Percentiles rank a stretch among this genome's conserved stretches.
phyloP scores from a whole-genome alignment of 257 asterid genomes.

The Capsicum baccatum region DNA sequence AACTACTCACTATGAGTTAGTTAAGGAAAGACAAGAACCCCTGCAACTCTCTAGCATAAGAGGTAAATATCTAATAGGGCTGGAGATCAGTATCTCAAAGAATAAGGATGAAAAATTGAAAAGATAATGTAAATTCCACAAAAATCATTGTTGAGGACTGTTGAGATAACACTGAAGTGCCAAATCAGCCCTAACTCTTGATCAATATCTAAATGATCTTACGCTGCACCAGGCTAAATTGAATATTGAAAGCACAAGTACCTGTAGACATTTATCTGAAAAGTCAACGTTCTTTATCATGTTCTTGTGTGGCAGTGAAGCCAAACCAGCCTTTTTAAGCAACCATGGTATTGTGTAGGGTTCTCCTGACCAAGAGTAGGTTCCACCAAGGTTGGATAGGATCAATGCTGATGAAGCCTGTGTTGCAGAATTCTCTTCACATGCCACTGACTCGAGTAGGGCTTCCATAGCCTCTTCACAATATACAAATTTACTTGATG shows the following conservation, averaged over 20 bases:
- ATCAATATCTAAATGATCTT: background rate
- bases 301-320: conserved; percentile 62
- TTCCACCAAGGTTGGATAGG: conserved; percentile 83
- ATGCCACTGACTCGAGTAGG: conserved; percentile 56
- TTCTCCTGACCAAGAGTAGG: conserved; percentile 87
- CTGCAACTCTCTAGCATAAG: background rate
- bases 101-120: background rate
- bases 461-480: conserved; percentile 68
- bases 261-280: conserved; percentile 71
- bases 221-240: background rate
- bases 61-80: background rate
- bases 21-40: background rate
- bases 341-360: conserved; percentile 83
- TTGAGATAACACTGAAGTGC: background rate
- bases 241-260: conserved; percentile 29
- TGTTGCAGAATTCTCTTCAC: conserved; percentile 52
- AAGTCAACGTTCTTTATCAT: conserved; percentile 74
- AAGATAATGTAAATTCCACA: background rate
- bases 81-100: background rate
- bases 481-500: conserved; percentile 46
- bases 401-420: conserved; percentile 71
- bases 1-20: background rate
- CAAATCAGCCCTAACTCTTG: background rate
- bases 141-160: background rate
- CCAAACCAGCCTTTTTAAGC: conserved; percentile 72